Percentiles rank a stretch among this genome's conserved stretches.
Conservation (phyloP, 78 protist genomes). For the Dictyostelium firmibasis region DNA sequence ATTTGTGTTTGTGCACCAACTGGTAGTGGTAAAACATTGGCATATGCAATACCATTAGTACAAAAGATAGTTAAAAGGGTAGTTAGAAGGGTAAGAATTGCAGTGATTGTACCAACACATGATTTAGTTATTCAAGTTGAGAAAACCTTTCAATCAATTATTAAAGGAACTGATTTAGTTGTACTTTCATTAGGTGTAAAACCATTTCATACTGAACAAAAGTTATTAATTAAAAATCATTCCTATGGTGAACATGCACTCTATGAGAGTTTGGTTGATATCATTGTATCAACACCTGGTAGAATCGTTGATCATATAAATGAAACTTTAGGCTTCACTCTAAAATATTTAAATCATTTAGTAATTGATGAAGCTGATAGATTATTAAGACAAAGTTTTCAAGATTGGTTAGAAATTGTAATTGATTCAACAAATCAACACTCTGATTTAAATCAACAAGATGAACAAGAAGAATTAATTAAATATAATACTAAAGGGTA, state of each 20-base stretch:
- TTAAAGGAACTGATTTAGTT: slow-evolving; percentile 28
- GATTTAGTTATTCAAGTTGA: slow-evolving; percentile 71
- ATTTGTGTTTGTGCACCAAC: slow-evolving; percentile 90
- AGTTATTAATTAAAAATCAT: slow-evolving; percentile 22
- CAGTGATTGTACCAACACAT: slow-evolving; percentile 64
- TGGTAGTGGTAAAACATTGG: slow-evolving; percentile 95
- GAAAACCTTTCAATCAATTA: slow-evolving; percentile 41
- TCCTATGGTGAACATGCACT: slow-evolving; percentile 11
- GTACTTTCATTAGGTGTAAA: slow-evolving; percentile 29
- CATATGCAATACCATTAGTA: slow-evolving; percentile 92
- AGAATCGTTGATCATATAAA: slow-evolving; percentile 92
- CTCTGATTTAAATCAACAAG: background rate
- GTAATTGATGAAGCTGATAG: slow-evolving; percentile 95
- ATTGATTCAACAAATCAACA: slow-evolving; percentile 34
- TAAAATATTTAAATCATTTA: slow-evolving; percentile 82
- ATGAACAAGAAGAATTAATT: background rate
- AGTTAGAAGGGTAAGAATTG: slow-evolving; percentile 47
- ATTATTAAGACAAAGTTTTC: slow-evolving; percentile 52
- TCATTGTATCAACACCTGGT: slow-evolving; percentile 96
- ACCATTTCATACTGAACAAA: slow-evolving; percentile 55
- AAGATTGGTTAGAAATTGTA: slow-evolving; percentile 67
- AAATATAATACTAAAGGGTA: background rate
- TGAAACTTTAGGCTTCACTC: slow-evolving; percentile 78
- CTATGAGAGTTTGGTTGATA: slow-evolving; percentile 73
- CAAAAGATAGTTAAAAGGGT: slow-evolving; percentile 66